Percentiles rank a stretch among this genome's conserved stretches.
These are phyloP conservation scores for Thinopyrum elongatum DNA, from an alignment of 176 grass and related monocot species.

Conservation along the genomic window DNA sequence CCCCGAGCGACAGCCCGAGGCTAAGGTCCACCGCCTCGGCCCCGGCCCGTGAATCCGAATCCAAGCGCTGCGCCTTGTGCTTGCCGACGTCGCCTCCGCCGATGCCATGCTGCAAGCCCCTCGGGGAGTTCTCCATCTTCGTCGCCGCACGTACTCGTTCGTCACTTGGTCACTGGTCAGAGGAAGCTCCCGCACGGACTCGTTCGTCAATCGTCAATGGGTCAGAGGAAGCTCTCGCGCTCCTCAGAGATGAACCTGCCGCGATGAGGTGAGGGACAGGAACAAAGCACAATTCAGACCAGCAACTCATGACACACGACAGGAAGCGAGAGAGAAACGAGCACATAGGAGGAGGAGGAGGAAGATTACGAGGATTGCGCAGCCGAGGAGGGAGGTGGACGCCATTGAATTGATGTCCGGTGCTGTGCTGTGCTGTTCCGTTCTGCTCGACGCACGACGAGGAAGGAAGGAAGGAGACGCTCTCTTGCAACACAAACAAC, in stretches of 20 bases:
- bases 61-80: background rate
- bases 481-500: background rate
- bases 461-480: background rate
- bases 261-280: background rate
- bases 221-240: background rate
- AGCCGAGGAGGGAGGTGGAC: background rate
- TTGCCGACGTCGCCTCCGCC: background rate
- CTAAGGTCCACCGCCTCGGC: slow-evolving; percentile 53
- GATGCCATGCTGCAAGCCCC: slow-evolving; percentile 20
- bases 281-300: background rate
- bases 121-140: slow-evolving; percentile 48
- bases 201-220: too few species aligned
- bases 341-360: background rate
- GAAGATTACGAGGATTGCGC: slow-evolving; percentile 4
- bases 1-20: slow-evolving; percentile 71
- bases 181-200: background rate
- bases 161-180: background rate
- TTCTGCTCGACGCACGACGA: background rate
- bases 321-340: too few species aligned
- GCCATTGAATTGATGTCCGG: slow-evolving; percentile 28
- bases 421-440: background rate
- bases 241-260: slow-evolving; percentile 11
- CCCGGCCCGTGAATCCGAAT: background rate
- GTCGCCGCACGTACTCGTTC: background rate
- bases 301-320: background rate